Evolutionary conservation across 2,329 filamentous ascomycete species (phyloP), one percentile per base, ranked within the genome.

Genomic region (Xylariaceae sp.): DNA sequence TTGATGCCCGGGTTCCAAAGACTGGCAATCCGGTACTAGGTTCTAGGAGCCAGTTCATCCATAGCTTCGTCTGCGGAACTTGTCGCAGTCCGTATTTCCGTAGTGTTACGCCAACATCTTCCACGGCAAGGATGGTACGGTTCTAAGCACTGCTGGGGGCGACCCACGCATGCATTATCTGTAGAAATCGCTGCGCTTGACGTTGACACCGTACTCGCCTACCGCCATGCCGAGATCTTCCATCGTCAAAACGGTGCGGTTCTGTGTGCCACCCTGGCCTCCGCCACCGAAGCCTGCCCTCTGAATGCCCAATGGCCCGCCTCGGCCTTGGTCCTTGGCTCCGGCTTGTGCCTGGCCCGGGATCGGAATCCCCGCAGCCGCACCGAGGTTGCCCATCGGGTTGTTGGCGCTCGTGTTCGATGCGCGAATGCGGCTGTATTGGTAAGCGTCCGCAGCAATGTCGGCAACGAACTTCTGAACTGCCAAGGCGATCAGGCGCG

Each of bases 401-500:
- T 96, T 97, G 72, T 93, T 96, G 12, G 88, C 88, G 61, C 90
- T 93, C 21, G 83, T 87, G 56, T 95, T 96, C 20, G 90, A 93
- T n/a, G 91, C 90, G 41, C 95, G 89, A 69, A 99, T 98, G 50
- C 93, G 91, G 59, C 89, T 92, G 81, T 97, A 98, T 76, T 99
- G 95, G 74, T 99, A 99, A 2, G 95, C 92, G 73, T 99, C 95
- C 54, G 95, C 93, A 1, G 95, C 95, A 63, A 99, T 91, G 73
- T 99, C 95, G 56, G 95, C 93, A 67, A 99, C 90, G 80, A 99
- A 99, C 73, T 99, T 99, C 72, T 99, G 95, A 0, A 95, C 96
- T n/a, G 95, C 95, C 7, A 99, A 89, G 2, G 95, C 93, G 43
- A 99, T 89, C 2, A 99, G 89, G 46, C 93, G 91, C 20, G 93